A percentile compares a stretch with the other conserved stretches of the same genome.
Evolutionary conservation across 495 filamentous ascomycete genomes (phyloP).

Genomic region (Aspergillus cavernicola): DNA sequence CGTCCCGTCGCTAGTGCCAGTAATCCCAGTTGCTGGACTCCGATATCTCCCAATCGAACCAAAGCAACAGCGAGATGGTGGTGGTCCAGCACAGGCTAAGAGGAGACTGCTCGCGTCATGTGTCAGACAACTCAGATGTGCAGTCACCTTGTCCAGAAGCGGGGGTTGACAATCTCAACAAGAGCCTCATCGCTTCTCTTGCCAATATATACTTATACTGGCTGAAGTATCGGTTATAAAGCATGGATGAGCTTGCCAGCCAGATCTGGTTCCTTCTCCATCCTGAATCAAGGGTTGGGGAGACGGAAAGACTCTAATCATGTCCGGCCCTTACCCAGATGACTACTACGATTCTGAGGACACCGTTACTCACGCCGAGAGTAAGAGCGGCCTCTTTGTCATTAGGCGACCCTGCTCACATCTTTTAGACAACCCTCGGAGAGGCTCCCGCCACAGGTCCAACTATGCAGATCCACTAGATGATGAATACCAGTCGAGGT

Average conservation of each 20-base stretch:
- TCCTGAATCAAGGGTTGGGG: background rate
- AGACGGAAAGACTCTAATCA: background rate
- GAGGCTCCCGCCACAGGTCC: background rate
- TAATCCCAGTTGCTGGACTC: constrained; percentile 5
- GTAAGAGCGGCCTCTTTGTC: background rate
- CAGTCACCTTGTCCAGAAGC: constrained; percentile 1
- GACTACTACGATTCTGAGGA: background rate
- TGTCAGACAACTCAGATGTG: constrained; percentile 9
- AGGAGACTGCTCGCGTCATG: constrained; percentile 3
- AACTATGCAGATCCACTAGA: no score
- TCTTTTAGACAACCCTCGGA: background rate
- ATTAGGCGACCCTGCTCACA: background rate
- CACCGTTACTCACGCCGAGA: background rate
- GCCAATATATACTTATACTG: background rate
- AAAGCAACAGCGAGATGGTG: background rate
- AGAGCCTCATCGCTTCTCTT: constrained; percentile 10
- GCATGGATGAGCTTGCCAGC: background rate
- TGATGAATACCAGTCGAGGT: background rate
- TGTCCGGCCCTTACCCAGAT: background rate
- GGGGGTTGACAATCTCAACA: constrained; percentile 6
- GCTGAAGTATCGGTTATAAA: background rate
- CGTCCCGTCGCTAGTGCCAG: constrained; percentile 10
- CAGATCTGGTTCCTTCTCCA: background rate
- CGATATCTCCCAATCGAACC: constrained; percentile 2
- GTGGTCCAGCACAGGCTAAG: background rate